Conservation (phyloP, 768 basidiomycete species). For the Boletus sp. region DNA sequence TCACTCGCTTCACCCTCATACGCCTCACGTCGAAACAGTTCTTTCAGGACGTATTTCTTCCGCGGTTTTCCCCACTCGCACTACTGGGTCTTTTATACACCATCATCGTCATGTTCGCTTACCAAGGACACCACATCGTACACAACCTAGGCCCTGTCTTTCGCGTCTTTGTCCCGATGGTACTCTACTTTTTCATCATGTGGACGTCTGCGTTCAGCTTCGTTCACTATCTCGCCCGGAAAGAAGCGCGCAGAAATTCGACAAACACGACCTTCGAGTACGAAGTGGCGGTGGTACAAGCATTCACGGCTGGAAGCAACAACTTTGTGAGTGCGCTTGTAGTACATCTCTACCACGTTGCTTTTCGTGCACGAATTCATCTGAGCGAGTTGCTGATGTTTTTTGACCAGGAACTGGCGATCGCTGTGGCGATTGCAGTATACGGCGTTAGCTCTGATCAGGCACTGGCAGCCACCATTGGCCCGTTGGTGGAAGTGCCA, state of each 20-base stretch:
- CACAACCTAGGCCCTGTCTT: conserved; percentile 76
- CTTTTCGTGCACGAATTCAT: neutral
- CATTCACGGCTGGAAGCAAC: conserved; percentile 78
- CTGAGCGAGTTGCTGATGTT: neutral
- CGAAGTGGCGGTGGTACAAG: conserved; percentile 72
- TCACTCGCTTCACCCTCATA: conserved; percentile 63
- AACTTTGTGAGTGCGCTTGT: conserved; percentile 55
- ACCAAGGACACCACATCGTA: conserved; percentile 67
- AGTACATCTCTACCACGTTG: neutral
- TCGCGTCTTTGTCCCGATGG: conserved; percentile 76
- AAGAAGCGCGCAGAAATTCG: conserved; percentile 21
- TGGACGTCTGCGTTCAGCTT: conserved; percentile 62
- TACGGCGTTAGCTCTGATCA: conserved; percentile 78
- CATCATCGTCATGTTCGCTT: conserved; percentile 72
- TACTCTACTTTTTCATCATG: conserved; percentile 78
- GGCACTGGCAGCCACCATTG: conserved; percentile 78
- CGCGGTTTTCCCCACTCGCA: conserved; percentile 63
- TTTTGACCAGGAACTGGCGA: conserved; percentile 64
- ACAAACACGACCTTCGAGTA: conserved; percentile 42
- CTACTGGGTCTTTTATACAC: conserved; percentile 81
- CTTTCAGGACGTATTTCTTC: conserved; percentile 62
- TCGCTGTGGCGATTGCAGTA: conserved; percentile 75
- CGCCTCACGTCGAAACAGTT: conserved; percentile 42
- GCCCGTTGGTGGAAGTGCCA: conserved; percentile 77
- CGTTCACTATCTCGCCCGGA: conserved; percentile 48